Percentiles rank a stretch among this genome's conserved stretches.
Conservation (phyloP, 768 basidiomycete species). For the Glaciozyma martinii region DNA sequence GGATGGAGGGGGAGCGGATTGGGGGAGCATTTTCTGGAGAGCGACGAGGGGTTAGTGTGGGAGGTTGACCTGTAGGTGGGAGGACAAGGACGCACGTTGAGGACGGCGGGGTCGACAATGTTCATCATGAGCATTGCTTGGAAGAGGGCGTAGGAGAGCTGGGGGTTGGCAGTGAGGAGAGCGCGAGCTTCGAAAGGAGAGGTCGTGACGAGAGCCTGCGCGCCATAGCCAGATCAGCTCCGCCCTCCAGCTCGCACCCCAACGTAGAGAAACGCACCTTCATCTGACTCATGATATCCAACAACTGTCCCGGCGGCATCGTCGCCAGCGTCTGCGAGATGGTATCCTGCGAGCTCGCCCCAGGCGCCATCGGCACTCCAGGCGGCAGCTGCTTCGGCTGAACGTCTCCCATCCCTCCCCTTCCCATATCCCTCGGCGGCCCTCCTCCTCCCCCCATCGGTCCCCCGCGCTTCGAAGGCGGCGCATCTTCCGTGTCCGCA, state of each 20-base stretch:
- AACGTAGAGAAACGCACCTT: conserved; percentile 55
- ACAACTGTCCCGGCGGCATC: conserved; percentile 71
- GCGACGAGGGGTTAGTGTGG: neutral
- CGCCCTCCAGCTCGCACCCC: neutral
- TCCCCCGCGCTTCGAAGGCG: conserved; percentile 73
- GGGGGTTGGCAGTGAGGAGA: conserved; percentile 73
- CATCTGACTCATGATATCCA: conserved; percentile 95
- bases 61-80: conserved; percentile 22
- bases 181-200: conserved; percentile 81
- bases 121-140: conserved; percentile 87
- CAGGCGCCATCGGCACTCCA: conserved; percentile 64
- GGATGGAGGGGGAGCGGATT: conserved; percentile 19
- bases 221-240: neutral
- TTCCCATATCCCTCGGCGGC: neutral
- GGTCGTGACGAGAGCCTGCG: conserved; percentile 79
- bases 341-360: conserved; percentile 62
- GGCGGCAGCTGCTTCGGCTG: conserved; percentile 57
- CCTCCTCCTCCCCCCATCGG: conserved; percentile 14
- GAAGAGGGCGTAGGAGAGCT: conserved; percentile 91
- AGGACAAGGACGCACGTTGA: conserved; percentile 51
- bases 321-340: conserved; percentile 78
- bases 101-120: conserved; percentile 76
- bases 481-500: conserved; percentile 83
- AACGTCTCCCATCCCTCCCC: neutral
- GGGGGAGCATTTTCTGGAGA: conserved; percentile 43